Evolutionary conservation across 139 green algal species (phyloP).

Genomic region (Chlamydomonas applanata): DNA sequence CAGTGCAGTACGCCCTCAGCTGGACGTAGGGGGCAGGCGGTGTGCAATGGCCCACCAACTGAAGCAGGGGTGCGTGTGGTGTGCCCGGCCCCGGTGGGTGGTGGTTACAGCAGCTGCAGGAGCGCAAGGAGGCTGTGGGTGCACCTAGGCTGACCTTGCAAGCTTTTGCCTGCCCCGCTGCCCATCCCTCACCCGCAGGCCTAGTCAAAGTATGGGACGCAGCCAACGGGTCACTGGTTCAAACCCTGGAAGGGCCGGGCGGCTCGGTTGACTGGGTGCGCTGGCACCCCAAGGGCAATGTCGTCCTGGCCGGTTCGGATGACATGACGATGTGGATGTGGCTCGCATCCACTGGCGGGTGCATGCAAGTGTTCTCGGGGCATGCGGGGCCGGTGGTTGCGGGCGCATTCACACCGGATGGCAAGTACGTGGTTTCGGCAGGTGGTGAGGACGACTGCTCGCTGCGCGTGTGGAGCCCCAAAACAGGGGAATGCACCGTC

Average conservation of each 20-base stretch:
- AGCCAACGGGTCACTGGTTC: conserved; percentile 43
- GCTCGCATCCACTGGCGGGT: conserved; percentile 76
- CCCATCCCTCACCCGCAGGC: conserved; percentile 30
- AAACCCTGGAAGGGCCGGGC: conserved; percentile 76
- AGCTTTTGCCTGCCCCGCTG: not conserved
- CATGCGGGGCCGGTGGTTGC: conserved; percentile 67
- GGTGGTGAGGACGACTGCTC: conserved; percentile 77
- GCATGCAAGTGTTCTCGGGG: conserved; percentile 74
- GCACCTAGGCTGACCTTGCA: too few relatives aligned
- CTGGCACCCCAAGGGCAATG: conserved; percentile 91
- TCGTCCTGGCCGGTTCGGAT: conserved; percentile 87
- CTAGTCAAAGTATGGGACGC: conserved; percentile 70
- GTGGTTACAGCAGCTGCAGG: too few relatives aligned
- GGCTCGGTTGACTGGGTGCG: conserved; percentile 84
- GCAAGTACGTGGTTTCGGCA: conserved; percentile 76
- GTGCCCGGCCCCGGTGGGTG: too few relatives aligned
- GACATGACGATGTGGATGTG: conserved; percentile 97
- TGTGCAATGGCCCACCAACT: too few relatives aligned
- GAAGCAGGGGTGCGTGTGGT: too few relatives aligned
- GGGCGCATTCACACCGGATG: conserved; percentile 84
- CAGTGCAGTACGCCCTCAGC: too few relatives aligned
- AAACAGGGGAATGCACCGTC: conserved; percentile 68
- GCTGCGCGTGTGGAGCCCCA: conserved; percentile 83
- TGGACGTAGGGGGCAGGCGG: too few relatives aligned
- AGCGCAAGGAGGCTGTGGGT: too few relatives aligned